A percentile compares a stretch with the other conserved stretches of the same genome.
Evolutionary conservation across 352 stramenopile species (phyloP).

Genomic region (Nothophytophthora sp.): DNA sequence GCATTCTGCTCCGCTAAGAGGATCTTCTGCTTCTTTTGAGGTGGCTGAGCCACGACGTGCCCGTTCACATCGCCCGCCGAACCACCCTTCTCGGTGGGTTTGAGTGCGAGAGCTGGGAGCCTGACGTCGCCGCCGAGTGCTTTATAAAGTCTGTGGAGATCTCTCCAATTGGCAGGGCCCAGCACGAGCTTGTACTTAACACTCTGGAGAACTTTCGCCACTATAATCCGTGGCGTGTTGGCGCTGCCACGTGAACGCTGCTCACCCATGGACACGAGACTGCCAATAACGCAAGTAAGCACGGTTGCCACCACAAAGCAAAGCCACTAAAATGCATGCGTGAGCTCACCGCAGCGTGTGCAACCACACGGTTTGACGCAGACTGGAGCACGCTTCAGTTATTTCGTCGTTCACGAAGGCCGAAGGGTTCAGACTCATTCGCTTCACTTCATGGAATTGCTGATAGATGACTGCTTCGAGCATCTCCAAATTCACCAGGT

Average conservation of each 20-base stretch:
- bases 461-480: conserved; percentile 51
- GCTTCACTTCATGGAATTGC: conserved; percentile 39
- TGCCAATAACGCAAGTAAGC: conserved; percentile 1
- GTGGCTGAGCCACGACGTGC: conserved; percentile 3
- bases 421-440: conserved; percentile 50
- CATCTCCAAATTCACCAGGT: conserved; percentile 37
- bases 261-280: conserved; percentile 25
- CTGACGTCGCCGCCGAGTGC: neutral
- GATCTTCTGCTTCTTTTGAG: conserved; percentile 26
- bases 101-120: neutral
- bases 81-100: neutral
- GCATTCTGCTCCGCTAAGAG: conserved; percentile 11
- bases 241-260: conserved; percentile 4
- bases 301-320: conserved; percentile 1
- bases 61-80: conserved; percentile 7
- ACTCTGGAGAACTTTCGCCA: conserved; percentile 26
- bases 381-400: conserved; percentile 50
- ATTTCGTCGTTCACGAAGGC: conserved; percentile 43
- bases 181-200: conserved; percentile 43
- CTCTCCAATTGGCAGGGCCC: conserved; percentile 40
- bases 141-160: conserved; percentile 29
- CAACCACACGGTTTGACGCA: conserved; percentile 62
- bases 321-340: too few relatives aligned
- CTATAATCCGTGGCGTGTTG: conserved; percentile 14
- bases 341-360: conserved; percentile 61